Percentiles rank a stretch among this genome's conserved stretches.
phyloP scores from a whole-genome alignment of 164 flowering plant genomes.

The Chimonanthus praecox region DNA sequence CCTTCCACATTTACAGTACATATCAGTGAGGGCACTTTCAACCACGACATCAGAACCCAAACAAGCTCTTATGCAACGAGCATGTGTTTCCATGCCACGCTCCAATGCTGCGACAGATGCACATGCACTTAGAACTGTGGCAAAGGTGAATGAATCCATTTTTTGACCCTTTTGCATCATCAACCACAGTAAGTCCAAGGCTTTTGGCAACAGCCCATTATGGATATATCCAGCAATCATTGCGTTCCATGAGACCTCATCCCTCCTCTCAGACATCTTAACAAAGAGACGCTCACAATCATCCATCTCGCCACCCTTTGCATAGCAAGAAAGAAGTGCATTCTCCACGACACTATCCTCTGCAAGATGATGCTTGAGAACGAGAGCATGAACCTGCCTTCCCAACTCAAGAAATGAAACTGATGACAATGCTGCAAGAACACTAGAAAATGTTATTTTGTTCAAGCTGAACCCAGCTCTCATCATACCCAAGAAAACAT shows the following conservation, averaged over 20 bases:
- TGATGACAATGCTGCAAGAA: conserved; percentile 60
- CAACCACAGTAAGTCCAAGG: conserved; percentile 70
- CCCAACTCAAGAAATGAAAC: conserved; percentile 39
- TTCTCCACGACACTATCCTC: conserved; percentile 53
- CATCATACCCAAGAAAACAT: conserved; percentile 54
- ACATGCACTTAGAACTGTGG: conserved; percentile 92
- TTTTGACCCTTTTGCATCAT: conserved; percentile 69
- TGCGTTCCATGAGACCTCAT: conserved; percentile 82
- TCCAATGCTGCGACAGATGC: conserved; percentile 80
- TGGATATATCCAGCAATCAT: conserved; percentile 85
- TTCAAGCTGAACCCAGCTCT: conserved; percentile 55
- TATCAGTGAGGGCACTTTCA: conserved; percentile 84
- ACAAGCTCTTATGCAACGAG: conserved; percentile 57
- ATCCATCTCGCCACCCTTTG: conserved; percentile 61
- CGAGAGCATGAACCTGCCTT: conserved; percentile 64
- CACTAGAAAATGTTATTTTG: conserved; percentile 64
- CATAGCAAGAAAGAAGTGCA: conserved; percentile 73
- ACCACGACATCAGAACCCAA: conserved; percentile 76
- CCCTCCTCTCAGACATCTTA: conserved; percentile 60
- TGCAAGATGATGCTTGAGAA: conserved; percentile 34
- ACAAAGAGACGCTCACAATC: conserved; percentile 61
- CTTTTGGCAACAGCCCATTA: conserved; percentile 56
- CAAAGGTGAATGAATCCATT: conserved; percentile 68
- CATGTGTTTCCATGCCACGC: conserved; percentile 91
- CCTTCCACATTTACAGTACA: conserved; percentile 91